These are phyloP conservation scores for Apophysomyces variabilis DNA, from an alignment of 371 early-diverging fungal genomes.

Conservation along the genomic window DNA sequence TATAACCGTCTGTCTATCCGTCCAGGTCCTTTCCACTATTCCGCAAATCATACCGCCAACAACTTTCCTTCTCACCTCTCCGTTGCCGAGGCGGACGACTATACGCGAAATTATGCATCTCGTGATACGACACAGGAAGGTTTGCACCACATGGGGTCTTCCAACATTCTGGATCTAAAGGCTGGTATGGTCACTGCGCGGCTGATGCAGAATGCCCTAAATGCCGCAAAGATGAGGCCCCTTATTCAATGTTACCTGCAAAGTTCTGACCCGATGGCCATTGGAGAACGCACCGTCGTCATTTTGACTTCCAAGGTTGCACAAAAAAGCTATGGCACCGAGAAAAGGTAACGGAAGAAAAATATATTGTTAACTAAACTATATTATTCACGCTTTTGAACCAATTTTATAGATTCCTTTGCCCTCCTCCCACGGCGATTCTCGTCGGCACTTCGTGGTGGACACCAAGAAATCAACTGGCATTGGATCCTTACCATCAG, in stretches of 20 bases:
- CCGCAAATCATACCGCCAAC: background rate
- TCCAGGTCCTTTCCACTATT: background rate
- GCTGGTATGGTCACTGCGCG: conserved; percentile 27
- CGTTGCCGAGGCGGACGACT: conserved; percentile 1
- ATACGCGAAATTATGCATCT: conserved; percentile 6
- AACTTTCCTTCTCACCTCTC: background rate
- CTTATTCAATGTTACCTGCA: conserved; percentile 49
- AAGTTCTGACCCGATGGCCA: conserved; percentile 59
- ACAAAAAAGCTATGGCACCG: conserved; percentile 86
- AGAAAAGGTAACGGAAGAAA: conserved; percentile 69
- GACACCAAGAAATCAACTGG: conserved; percentile 35
- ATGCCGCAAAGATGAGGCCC: conserved; percentile 27
- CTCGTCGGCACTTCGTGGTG: conserved; percentile 76
- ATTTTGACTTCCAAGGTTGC: conserved; percentile 82
- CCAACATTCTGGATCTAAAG: conserved; percentile 15
- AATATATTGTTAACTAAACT: conserved; percentile 7
- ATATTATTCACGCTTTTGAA: conserved; percentile 7
- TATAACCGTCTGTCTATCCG: conserved; percentile 16
- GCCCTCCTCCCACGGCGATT: conserved; percentile 84
- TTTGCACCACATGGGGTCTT: conserved; percentile 14
- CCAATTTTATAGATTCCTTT: conserved; percentile 57
- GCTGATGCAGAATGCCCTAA: conserved; percentile 24
- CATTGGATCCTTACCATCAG: conserved; percentile 4
- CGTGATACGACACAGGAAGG: conserved; percentile 14
- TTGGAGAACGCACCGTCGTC: conserved; percentile 74